Percentiles rank a stretch among this genome's conserved stretches.
phyloP scores from a whole-genome alignment of 2,329 filamentous ascomycete genomes.

The Cryoendolithus antarcticus region DNA sequence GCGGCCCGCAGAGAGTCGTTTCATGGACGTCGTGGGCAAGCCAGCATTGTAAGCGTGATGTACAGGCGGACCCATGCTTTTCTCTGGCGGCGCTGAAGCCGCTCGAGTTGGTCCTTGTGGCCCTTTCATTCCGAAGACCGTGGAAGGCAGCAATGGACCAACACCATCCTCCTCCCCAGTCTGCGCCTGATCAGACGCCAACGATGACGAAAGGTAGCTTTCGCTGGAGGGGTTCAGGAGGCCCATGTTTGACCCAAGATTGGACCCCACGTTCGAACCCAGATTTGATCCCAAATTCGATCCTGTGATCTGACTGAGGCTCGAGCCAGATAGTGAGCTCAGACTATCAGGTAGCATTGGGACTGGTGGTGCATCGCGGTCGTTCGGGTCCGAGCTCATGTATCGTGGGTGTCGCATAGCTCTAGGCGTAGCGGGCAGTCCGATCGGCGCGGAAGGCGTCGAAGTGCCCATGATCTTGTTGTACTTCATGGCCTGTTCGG shows the following conservation, averaged over 20 bases:
- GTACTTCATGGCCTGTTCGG: constrained; percentile 33
- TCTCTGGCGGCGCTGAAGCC: constrained; percentile 37
- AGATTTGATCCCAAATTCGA: too few relatives aligned
- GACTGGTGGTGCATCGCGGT: constrained; percentile 41
- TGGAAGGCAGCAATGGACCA: constrained; percentile 35
- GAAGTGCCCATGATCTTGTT: constrained; percentile 27
- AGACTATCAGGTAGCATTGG: constrained; percentile 43
- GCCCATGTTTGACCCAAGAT: too few relatives aligned
- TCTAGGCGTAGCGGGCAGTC: constrained; percentile 80
- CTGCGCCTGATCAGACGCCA: too few relatives aligned
- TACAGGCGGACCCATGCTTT: constrained; percentile 14
- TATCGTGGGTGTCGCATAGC: constrained; percentile 76
- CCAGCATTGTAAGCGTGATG: constrained; percentile 26
- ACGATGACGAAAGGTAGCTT: too few relatives aligned
- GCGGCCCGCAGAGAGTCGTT: too few relatives aligned
- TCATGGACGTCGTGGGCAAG: too few relatives aligned
- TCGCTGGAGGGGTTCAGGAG: too few relatives aligned
- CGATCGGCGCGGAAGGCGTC: constrained; percentile 47
- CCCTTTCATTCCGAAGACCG: constrained; percentile 32
- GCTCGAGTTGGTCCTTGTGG: constrained; percentile 27
- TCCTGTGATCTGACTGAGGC: constrained; percentile 23
- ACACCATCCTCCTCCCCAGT: constrained; percentile 27
- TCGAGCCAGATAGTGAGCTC: constrained; percentile 18
- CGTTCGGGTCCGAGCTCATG: constrained; percentile 43
- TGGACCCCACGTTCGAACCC: too few relatives aligned